Evolutionary conservation across 257 asterid species (phyloP), one percentile per base, ranked within the genome.

Genomic region (Mitragyna speciosa): DNA sequence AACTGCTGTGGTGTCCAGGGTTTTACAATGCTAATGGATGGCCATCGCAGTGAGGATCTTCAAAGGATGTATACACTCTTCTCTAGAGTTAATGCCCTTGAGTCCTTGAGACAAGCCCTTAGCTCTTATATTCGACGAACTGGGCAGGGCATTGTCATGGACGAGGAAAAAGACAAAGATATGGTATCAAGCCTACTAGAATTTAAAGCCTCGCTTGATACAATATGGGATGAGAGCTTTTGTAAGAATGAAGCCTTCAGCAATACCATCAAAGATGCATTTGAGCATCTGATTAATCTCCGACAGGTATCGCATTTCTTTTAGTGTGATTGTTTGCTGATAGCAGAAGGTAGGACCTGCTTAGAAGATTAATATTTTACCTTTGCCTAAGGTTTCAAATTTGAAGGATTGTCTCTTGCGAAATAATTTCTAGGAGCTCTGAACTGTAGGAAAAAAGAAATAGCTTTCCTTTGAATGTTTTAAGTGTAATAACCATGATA

Each of bases 91-190:
- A 86, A 89, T 84, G 91, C 93, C 78, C 96, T 94, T 17, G 98
- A 96, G 85, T 92, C 92, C 56, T 79, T 94, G 80, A 88, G 93
- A 84, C 97, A 86, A 77, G 92, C 97, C 47, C 95, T 96, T 73
- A 91, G 85, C 84, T 94, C 89, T 79, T 96, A 94, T 82, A 94
- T 94, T 58, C 92, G 98, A 80, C 89, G 68, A 86, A 92, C 97
- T 64, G 99, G 99, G 56, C 99, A 94, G 83, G 84, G 89, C 79
- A 88, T 94, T 82, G 97, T 96, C 76, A 84, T 91, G 90, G 98
- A 96, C 83, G 99, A 96, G 80, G 99, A 96, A 85, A 96, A 96
- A 86, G 99, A 96, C 88, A 96, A 89, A 86, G 99, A 96, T 77
- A 94, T 96, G 98, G 99, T 96, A 54, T 87, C 93, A 47, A 86